These are phyloP conservation scores for Hirschioporus abietinus DNA, from an alignment of 768 basidiomycete species.

Conservation along the genomic window DNA sequence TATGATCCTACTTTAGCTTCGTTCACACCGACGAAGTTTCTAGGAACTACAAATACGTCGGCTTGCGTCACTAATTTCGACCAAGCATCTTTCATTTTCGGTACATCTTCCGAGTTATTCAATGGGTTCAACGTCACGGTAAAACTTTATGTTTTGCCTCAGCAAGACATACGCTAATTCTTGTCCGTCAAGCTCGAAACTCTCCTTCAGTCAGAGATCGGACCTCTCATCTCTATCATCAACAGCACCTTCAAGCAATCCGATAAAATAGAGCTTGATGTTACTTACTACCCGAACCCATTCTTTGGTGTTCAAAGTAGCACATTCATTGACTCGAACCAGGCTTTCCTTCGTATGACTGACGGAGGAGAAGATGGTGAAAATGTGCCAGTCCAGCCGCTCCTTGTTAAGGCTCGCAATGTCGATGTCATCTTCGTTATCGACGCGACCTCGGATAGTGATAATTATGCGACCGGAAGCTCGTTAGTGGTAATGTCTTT, in stretches of 20 bases:
- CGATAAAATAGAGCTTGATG: conserved; percentile 18
- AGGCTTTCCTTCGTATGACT: conserved; percentile 28
- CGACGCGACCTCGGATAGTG: conserved; percentile 28
- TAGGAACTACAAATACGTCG: conserved; percentile 32
- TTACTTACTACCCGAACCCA: conserved; percentile 31
- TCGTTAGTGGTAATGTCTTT: conserved; percentile 21
- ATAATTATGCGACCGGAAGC: conserved; percentile 20
- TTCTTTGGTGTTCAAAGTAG: conserved; percentile 30
- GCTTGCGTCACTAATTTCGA: conserved; percentile 31
- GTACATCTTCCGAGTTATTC: conserved; percentile 34
- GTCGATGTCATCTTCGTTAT: conserved; percentile 48
- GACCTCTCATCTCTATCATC: conserved; percentile 17
- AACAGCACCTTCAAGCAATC: conserved; percentile 21
- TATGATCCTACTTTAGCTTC: conserved; percentile 40
- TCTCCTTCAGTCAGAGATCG: conserved; percentile 11
- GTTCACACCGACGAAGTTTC: conserved; percentile 38
- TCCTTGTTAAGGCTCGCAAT: conserved; percentile 39
- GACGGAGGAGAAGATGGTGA: conserved; percentile 41
- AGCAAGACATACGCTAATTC: neutral
- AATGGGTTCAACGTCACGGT: conserved; percentile 20
- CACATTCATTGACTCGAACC: conserved; percentile 28
- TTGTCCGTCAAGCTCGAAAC: conserved; percentile 8
- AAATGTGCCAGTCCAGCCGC: conserved; percentile 43
- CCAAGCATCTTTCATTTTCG: conserved; percentile 32
- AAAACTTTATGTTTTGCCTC: neutral